Conservation (phyloP, 805 yeast species). For the Wickerhamiella cacticola region DNA sequence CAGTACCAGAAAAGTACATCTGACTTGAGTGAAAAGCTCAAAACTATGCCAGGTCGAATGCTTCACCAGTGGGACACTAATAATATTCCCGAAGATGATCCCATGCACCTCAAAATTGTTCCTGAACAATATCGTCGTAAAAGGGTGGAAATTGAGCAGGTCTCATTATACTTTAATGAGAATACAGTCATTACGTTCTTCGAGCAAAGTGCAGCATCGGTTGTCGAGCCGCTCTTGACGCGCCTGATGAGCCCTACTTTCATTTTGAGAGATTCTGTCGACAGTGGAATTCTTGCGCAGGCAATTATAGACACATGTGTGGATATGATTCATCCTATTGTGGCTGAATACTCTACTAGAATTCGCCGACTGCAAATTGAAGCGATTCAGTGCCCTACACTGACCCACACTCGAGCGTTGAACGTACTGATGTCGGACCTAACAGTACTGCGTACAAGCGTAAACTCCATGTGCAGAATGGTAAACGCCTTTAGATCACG, state of each 20-base stretch:
- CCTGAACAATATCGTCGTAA: neutral
- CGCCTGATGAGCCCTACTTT: constrained; percentile 38
- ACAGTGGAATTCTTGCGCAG: constrained; percentile 42
- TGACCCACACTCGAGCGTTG: constrained; percentile 40
- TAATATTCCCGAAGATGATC: neutral
- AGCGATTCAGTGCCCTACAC: constrained; percentile 38
- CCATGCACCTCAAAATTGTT: neutral
- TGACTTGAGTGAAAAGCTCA: constrained; percentile 6
- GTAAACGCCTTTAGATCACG: constrained; percentile 33
- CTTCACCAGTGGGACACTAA: constrained; percentile 21
- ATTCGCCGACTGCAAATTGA: constrained; percentile 42
- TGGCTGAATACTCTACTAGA: constrained; percentile 40
- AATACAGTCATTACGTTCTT: constrained; percentile 44
- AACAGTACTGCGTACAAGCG: constrained; percentile 35
- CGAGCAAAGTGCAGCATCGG: constrained; percentile 43
- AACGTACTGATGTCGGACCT: constrained; percentile 45
- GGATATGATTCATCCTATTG: constrained; percentile 42
- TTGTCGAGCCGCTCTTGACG: constrained; percentile 40
- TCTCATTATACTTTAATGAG: constrained; percentile 37
- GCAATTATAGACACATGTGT: constrained; percentile 45
- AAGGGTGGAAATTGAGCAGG: constrained; percentile 46
- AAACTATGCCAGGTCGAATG: constrained; percentile 15
- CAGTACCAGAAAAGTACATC: neutral
- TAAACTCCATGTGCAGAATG: constrained; percentile 38
- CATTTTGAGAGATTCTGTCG: constrained; percentile 39